Base-by-base conservation (phyloP, 2,329 filamentous ascomycete species). In the Phialophora tarda region DNA sequence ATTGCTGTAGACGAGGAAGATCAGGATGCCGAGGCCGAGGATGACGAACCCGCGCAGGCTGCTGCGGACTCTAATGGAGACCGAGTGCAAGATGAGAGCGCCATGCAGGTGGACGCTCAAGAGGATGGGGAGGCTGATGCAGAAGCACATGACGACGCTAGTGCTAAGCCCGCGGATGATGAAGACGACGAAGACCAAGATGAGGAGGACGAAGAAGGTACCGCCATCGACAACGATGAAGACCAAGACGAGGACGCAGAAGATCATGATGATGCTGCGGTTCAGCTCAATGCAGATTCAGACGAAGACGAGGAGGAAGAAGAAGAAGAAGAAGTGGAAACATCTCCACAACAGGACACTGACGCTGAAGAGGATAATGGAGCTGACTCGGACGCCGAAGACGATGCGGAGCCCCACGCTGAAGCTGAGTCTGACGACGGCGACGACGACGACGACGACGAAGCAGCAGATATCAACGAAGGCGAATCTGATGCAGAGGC, bases 21-120 rank as follows among this genome's bases (percentile, higher is more conserved):
- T 21, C 59, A 71, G 38, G 63, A 69, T 57, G 53, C 92, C 12
- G 64, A 67, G 32, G 67, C 55, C 41, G 66, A 64, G 21, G 60
- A 59, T 23, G 70, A 71, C n/a, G 66, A 64, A 4, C 41, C 69
- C 8, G 55, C 47, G 11, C 62, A 67, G 17, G 58, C 51, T 8
- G 68, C 65, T 12, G 7, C 64, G 4, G 69, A 69, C 12, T 55
- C 59, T 23, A 58, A 50, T 12, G 67, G 62, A 6, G 59, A 67
- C 10, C 66, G 66, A 32, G 66, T 63, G 1, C 56, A 66, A 21
- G 68, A 70, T 8, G 63, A 66, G 23, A 68, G 65, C 21, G 64
- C 59, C 2, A 68, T 68, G 26, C 63, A 55, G n/a, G 59, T 61
- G 12, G 53, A 67, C 32, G 60, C 41, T 21, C 59, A 60, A n/a